Conservation (phyloP, 2,329 filamentous ascomycete species). For the Ophiognomonia clavigignenti-juglandacearum region DNA sequence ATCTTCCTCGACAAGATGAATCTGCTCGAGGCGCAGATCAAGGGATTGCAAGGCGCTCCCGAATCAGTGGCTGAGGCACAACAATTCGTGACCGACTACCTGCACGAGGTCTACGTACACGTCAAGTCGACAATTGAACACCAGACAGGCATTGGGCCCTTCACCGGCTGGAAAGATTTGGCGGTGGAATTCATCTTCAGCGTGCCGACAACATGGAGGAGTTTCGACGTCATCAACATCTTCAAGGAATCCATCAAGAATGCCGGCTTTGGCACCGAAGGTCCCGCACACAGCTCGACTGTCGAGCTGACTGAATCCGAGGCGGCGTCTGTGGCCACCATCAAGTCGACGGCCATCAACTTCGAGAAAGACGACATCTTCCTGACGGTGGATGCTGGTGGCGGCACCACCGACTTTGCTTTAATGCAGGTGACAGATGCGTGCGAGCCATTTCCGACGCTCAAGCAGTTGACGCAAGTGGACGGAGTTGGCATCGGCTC, state of each 20-base stretch:
- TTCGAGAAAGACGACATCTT: slow-evolving; percentile 36
- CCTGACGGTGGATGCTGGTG: slow-evolving; percentile 39
- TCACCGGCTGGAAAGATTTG: slow-evolving; percentile 37
- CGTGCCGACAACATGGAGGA: slow-evolving; percentile 53
- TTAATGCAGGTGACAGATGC: slow-evolving; percentile 35
- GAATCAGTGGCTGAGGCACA: slow-evolving; percentile 36
- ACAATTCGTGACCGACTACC: slow-evolving; percentile 43
- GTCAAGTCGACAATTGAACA: slow-evolving; percentile 39
- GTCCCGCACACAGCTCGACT: slow-evolving; percentile 31
- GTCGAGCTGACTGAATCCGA: slow-evolving; percentile 45
- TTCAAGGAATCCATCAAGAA: slow-evolving; percentile 42
- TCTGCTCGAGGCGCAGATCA: slow-evolving; percentile 35
- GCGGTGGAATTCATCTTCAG: slow-evolving; percentile 50
- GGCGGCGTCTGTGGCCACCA: slow-evolving; percentile 41
- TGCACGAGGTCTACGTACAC: slow-evolving; percentile 43
- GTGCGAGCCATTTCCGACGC: slow-evolving; percentile 20
- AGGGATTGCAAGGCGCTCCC: slow-evolving; percentile 39
- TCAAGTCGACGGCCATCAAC: slow-evolving; percentile 35
- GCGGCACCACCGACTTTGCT: slow-evolving; percentile 41
- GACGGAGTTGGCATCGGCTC: slow-evolving; percentile 41
- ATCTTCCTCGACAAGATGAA: slow-evolving; percentile 46
- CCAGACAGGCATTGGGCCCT: slow-evolving; percentile 31
- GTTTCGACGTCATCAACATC: slow-evolving; percentile 42
- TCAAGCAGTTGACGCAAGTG: slow-evolving; percentile 31
- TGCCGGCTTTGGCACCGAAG: slow-evolving; percentile 44